Percentiles rank a stretch among this genome's conserved stretches.
Evolutionary conservation across 495 filamentous ascomycete genomes (phyloP).

Genomic region (Aspergillus mulundensis): DNA sequence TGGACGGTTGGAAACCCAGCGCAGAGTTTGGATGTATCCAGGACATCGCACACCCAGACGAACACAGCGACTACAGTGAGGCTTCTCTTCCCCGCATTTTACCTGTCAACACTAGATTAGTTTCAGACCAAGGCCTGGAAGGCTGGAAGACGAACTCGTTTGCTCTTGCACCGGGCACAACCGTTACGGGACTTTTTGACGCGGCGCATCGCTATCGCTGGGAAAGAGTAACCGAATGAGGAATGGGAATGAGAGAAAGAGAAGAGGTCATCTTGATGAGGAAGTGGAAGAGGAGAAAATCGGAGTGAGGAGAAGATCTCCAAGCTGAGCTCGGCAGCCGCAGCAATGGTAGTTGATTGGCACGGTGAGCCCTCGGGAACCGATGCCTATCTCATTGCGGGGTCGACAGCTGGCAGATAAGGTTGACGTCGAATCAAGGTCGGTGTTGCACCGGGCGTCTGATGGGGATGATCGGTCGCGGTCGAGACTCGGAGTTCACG

Average conservation of each 20-base stretch:
- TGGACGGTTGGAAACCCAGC: slow-evolving; percentile 53
- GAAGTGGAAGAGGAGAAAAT: neutral
- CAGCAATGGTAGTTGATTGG: slow-evolving; percentile 4
- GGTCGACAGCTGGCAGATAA: neutral
- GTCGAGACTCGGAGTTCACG: neutral
- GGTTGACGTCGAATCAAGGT: neutral
- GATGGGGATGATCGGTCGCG: neutral
- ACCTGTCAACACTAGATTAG: slow-evolving; percentile 30
- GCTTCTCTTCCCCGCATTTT: slow-evolving; percentile 55
- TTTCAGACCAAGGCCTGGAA: neutral
- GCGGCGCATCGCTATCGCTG: slow-evolving; percentile 41
- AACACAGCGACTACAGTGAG: slow-evolving; percentile 49
- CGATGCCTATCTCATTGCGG: neutral
- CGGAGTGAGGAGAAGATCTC: neutral
- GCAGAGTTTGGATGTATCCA: slow-evolving; percentile 49
- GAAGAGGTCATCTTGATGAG: slow-evolving; percentile 7
- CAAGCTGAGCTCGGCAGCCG: neutral
- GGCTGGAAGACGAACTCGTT: slow-evolving; percentile 34
- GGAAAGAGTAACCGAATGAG: neutral
- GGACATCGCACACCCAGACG: slow-evolving; percentile 47
- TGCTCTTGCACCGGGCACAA: slow-evolving; percentile 48
- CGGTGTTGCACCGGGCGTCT: neutral
- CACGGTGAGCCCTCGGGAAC: slow-evolving; percentile 2
- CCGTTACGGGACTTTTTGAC: slow-evolving; percentile 48
- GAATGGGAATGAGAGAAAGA: slow-evolving; percentile 1